Conservation (phyloP, 179 eudicot genomes). For the Silene vulgaris region DNA sequence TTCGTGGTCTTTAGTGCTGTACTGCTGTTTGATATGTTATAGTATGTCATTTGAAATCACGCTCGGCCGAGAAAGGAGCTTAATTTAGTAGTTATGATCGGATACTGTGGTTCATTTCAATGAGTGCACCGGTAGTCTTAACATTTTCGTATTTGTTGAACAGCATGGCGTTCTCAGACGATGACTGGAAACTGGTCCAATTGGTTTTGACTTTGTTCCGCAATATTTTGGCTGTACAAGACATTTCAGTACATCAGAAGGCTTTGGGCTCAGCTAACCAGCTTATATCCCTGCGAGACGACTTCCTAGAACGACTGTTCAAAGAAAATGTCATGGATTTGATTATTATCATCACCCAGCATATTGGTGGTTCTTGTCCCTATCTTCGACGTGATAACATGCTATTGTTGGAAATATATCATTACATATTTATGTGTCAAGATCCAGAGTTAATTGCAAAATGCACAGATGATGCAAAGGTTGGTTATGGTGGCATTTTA, state of each 20-base stretch:
- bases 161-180: slow-evolving; percentile 82
- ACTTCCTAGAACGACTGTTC: slow-evolving; percentile 63
- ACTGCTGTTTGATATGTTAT: background rate
- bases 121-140: background rate
- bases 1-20: background rate
- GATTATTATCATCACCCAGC: slow-evolving; percentile 69
- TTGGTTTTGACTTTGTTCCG: slow-evolving; percentile 84
- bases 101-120: background rate
- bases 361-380: slow-evolving; percentile 56
- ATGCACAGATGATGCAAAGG: slow-evolving; percentile 50
- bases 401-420: slow-evolving; percentile 71
- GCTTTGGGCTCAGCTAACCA: slow-evolving; percentile 57
- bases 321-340: slow-evolving; percentile 87
- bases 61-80: background rate
- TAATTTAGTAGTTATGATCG: background rate
- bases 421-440: slow-evolving; percentile 67
- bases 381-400: slow-evolving; percentile 79
- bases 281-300: slow-evolving; percentile 58
- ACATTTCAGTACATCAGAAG: slow-evolving; percentile 58
- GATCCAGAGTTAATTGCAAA: slow-evolving; percentile 75
- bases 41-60: background rate
- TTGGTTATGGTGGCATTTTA: slow-evolving; percentile 26
- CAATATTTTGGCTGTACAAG: slow-evolving; percentile 72
- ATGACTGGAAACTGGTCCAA: slow-evolving; percentile 93
- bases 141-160: slow-evolving; percentile 13